These are phyloP conservation scores for Clarireedia hainanense DNA, from an alignment of 2,329 filamentous ascomycete genomes.

Conservation along the genomic window DNA sequence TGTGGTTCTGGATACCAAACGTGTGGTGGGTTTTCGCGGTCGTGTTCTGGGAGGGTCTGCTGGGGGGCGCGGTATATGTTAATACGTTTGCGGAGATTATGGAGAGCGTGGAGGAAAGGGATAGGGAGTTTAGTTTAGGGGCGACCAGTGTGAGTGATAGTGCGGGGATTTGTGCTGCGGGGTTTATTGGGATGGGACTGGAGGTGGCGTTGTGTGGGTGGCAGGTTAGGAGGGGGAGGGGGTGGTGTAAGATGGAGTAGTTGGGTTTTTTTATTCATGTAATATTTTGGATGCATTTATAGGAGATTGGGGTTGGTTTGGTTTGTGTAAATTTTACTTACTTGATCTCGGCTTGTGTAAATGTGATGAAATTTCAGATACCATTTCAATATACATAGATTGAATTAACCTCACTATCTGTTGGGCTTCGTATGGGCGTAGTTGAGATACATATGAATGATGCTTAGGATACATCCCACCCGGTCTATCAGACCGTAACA, in stretches of 20 bases:
- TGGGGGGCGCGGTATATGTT: conserved; percentile 90
- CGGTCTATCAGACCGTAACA: too few species aligned
- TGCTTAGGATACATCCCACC: too few species aligned
- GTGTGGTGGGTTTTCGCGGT: conserved; percentile 81
- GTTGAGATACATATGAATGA: too few species aligned
- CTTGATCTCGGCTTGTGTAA: too few species aligned
- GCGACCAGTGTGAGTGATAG: conserved; percentile 91
- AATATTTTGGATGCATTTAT: too few species aligned
- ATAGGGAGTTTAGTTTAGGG: conserved; percentile 84
- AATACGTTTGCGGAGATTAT: conserved; percentile 94
- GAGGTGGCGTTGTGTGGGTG: conserved; percentile 77
- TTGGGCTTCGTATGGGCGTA: too few species aligned
- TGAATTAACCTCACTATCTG: too few species aligned
- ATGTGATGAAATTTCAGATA: too few species aligned
- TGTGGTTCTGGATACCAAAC: conserved; percentile 74
- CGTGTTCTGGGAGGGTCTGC: conserved; percentile 87
- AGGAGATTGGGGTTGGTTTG: too few species aligned
- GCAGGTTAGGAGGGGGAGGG: conserved; percentile 73
- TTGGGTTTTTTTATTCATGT: too few species aligned
- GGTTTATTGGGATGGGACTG: conserved; percentile 73
- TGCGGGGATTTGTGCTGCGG: conserved; percentile 81
- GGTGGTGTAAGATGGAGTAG: conserved; percentile 50
- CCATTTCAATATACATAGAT: too few species aligned
- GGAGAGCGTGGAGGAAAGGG: conserved; percentile 66
- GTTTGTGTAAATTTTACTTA: too few species aligned